Percentiles rank a stretch among this genome's conserved stretches.
Conservation (phyloP, 352 stramenopile genomes). For the Globisporangium middletonii region DNA sequence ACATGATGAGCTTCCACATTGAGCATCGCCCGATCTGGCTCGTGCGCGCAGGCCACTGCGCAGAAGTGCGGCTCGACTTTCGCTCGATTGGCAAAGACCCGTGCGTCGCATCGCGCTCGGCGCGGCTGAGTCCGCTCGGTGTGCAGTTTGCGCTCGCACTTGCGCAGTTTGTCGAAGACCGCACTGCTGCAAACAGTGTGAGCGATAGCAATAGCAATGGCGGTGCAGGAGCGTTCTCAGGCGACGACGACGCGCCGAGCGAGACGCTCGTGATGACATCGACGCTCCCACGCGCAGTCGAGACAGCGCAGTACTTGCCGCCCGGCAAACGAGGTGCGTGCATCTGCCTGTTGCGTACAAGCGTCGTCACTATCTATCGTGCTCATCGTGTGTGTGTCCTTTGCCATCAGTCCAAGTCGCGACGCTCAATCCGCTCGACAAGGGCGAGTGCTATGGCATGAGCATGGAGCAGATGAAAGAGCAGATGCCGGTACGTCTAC, state of each 20-base stretch:
- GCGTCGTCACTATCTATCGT: not conserved
- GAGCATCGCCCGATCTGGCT: conserved; percentile 90
- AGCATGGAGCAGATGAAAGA: conserved; percentile 83
- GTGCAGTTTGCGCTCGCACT: conserved; percentile 90
- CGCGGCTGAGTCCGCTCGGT: conserved; percentile 86
- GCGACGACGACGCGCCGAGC: conserved; percentile 30
- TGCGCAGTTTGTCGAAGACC: conserved; percentile 88
- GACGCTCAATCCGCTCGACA: conserved; percentile 79
- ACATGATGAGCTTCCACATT: conserved; percentile 95
- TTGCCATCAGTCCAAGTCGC: conserved; percentile 57
- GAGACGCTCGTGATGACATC: conserved; percentile 73
- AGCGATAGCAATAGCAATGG: conserved; percentile 28
- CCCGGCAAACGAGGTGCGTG: conserved; percentile 38
- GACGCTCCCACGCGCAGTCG: conserved; percentile 68
- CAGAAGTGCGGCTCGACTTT: conserved; percentile 61
- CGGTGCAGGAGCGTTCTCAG: conserved; percentile 18
- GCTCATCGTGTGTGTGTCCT: not conserved
- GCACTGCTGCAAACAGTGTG: conserved; percentile 45
- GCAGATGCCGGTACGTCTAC: conserved; percentile 38
- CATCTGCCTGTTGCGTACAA: not conserved
- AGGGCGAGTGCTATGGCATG: conserved; percentile 82
- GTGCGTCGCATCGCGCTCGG: conserved; percentile 64
- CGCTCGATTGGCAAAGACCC: conserved; percentile 60
- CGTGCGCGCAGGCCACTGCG: conserved; percentile 86
- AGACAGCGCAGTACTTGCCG: conserved; percentile 63